These are phyloP conservation scores for Didymellaceae sp. DNA, from an alignment of 2,329 filamentous ascomycete species.

Conservation along the genomic window DNA sequence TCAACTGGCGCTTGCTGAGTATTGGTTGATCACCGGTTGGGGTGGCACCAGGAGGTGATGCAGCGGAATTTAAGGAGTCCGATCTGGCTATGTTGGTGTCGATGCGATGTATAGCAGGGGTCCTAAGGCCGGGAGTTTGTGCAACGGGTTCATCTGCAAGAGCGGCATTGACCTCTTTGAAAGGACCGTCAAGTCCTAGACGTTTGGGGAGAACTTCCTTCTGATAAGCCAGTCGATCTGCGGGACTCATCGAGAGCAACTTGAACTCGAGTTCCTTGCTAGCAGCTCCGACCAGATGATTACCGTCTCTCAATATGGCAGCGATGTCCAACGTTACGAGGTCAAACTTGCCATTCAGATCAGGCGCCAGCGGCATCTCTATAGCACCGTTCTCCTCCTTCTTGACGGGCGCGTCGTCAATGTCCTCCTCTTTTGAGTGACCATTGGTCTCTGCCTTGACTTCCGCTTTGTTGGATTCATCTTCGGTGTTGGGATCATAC, in stretches of 20 bases:
- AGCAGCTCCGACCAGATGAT: slow-evolving; percentile 80
- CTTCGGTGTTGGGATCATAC: slow-evolving; percentile 86
- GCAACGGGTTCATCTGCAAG: slow-evolving; percentile 65
- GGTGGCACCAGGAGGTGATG: slow-evolving; percentile 55
- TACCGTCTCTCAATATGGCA: slow-evolving; percentile 81
- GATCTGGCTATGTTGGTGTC: slow-evolving; percentile 57
- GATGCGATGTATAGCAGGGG: slow-evolving; percentile 53
- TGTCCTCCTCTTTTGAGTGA: slow-evolving; percentile 65
- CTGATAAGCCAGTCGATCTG: slow-evolving; percentile 80
- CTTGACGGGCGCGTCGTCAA: slow-evolving; percentile 49
- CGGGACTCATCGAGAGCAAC: slow-evolving; percentile 80
- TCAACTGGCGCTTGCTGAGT: slow-evolving; percentile 90
- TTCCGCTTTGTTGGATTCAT: slow-evolving; percentile 67
- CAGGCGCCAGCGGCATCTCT: slow-evolving; percentile 54
- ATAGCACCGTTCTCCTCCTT: slow-evolving; percentile 60
- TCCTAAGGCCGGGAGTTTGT: slow-evolving; percentile 47
- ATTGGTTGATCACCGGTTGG: slow-evolving; percentile 57
- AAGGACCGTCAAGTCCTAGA: slow-evolving; percentile 83
- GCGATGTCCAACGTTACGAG: slow-evolving; percentile 79
- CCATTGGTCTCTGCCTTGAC: slow-evolving; percentile 49
- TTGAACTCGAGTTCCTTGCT: slow-evolving; percentile 84
- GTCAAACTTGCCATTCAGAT: slow-evolving; percentile 62
- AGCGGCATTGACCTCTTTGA: slow-evolving; percentile 82
- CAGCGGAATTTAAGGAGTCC: slow-evolving; percentile 54
- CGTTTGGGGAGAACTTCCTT: slow-evolving; percentile 86